phyloP scores from a whole-genome alignment of 2,329 filamentous ascomycete species.

The Botrytis porri region DNA sequence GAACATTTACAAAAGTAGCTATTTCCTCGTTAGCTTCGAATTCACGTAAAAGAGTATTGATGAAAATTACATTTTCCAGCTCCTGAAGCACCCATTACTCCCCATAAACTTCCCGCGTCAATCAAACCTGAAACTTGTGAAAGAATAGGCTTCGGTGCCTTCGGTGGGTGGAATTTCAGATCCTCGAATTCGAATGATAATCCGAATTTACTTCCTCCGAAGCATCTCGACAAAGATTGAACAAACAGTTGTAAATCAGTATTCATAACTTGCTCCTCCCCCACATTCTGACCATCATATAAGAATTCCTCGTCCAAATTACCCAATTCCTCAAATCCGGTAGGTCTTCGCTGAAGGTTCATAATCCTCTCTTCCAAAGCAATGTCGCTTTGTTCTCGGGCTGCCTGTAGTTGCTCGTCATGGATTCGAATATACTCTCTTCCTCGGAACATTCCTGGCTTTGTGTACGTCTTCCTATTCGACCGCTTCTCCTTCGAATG shows the following conservation, averaged over 20 bases:
- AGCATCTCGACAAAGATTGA: conserved; percentile 51
- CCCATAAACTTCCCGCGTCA: conserved; percentile 52
- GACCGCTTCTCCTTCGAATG: conserved; percentile 26
- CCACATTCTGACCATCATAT: conserved; percentile 21
- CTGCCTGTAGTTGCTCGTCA: conserved; percentile 25
- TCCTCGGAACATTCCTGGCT: conserved; percentile 32
- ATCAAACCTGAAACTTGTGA: conserved; percentile 54
- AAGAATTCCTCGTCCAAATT: conserved; percentile 21
- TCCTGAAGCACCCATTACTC: conserved; percentile 59
- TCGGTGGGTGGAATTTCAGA: conserved; percentile 49
- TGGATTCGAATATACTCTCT: conserved; percentile 33
- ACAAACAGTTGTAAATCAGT: conserved; percentile 49
- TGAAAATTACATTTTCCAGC: conserved; percentile 49
- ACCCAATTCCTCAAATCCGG: conserved; percentile 25
- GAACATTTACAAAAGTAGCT: conserved; percentile 56
- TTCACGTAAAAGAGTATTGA: neutral
- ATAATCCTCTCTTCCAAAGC: conserved; percentile 24
- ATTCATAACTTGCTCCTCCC: conserved; percentile 35
- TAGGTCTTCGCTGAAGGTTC: conserved; percentile 22
- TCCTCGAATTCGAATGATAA: conserved; percentile 52
- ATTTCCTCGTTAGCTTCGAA: conserved; percentile 17
- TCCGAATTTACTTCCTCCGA: conserved; percentile 50
- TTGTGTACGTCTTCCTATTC: conserved; percentile 27
- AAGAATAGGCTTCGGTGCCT: conserved; percentile 46
- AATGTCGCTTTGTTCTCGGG: conserved; percentile 18